phyloP scores from a whole-genome alignment of 768 basidiomycete genomes.

The Tylopilus balloui region DNA sequence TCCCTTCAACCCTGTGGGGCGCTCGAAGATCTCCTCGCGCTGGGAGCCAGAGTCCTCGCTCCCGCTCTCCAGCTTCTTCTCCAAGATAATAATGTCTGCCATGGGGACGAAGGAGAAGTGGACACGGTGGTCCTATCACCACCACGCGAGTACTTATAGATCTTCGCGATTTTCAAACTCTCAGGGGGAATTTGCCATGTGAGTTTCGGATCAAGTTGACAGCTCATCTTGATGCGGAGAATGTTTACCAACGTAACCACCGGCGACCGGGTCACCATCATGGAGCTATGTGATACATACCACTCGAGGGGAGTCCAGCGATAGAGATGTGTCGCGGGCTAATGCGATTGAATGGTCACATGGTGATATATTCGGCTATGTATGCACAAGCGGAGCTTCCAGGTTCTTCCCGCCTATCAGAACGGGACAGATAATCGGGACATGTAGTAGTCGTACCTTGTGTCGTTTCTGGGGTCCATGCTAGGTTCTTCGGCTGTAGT shows the following conservation, averaged over 20 bases:
- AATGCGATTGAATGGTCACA: not conserved
- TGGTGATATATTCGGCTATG: not conserved
- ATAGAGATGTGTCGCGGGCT: too few species aligned
- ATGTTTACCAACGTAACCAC: not conserved
- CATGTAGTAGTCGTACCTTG: not conserved
- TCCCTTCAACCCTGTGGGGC: constrained; percentile 49
- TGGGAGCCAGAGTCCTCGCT: constrained; percentile 30
- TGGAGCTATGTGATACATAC: not conserved
- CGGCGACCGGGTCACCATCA: not conserved
- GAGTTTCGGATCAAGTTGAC: constrained; percentile 16
- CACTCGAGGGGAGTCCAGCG: too few species aligned
- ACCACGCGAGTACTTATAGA: constrained; percentile 14
- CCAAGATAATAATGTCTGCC: constrained; percentile 12
- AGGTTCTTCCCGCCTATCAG: not conserved
- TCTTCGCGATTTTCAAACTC: not conserved
- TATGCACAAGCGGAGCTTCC: too few species aligned
- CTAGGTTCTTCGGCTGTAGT: not conserved
- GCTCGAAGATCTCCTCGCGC: constrained; percentile 36
- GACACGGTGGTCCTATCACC: not conserved
- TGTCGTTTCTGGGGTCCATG: not conserved
- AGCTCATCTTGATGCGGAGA: not conserved
- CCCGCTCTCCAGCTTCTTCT: constrained; percentile 23
- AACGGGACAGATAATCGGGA: not conserved
- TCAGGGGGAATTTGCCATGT: not conserved
- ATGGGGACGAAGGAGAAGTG: constrained; percentile 4